Base-by-base conservation (phyloP, 2,329 filamentous ascomycete species). In the Fusarium sp. region DNA sequence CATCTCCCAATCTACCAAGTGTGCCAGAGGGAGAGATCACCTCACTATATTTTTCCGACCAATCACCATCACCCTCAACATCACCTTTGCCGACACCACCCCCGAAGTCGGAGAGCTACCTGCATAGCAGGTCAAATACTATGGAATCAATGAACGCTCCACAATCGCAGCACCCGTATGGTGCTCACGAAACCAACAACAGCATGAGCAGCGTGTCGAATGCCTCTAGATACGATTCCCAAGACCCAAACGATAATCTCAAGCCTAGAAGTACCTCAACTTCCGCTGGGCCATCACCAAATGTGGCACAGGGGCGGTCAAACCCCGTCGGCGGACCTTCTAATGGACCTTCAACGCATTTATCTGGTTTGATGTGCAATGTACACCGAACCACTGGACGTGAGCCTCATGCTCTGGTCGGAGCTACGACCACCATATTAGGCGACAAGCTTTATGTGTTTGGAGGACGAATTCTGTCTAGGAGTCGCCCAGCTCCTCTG, bases 391-490 rank as follows among this genome's bases (percentile, higher is more conserved):
- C 96, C 2, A 98, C 95, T 1, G 96, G 96, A 34, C 89, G 89
- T 64, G 94, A 98, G 75, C 96, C 96, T 4, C 93, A 92, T 74
- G 92, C 96, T 4, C 83, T 98, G 4, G 96, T 99, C 1, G 96
- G 96, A 30, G 95, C 96, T 7, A 97, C 96, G 0, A 98, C 96
- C 0, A 98, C 96, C 0, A 92, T 98, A 46, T 79, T 99, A 2
- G 96, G 95, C 26, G 96, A 99, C 78, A 97, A 96, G 78, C 85
- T 99, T 21, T 99, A 97, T 77, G 94, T 98, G 5, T 99, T 98
- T 81, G 96, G 96, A 45, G 96, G 96, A 9, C 87, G 95, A 52
- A 89, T 96, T 70, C 81, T 98, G 50, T 97, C 96, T 15, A 85
- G 93, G 69, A 95, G 89, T 67, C 88, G 92, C 55, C 93, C 94